Evolutionary conservation across 306 rosid genomes (phyloP).

Genomic region (Quercus agrifolia): DNA sequence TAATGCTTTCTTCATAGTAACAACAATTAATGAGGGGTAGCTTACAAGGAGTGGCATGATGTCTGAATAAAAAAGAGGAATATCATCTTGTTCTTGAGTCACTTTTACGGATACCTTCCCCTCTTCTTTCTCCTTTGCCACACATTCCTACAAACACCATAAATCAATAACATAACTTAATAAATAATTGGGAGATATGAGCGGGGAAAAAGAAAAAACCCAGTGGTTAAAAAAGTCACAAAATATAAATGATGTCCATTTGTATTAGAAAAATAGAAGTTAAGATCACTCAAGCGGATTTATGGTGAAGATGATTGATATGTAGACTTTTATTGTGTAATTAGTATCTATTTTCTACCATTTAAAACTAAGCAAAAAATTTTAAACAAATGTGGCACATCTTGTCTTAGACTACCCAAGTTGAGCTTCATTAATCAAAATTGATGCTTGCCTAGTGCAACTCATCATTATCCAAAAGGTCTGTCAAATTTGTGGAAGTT

Average conservation of each 20-base stretch:
- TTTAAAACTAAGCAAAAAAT: no score
- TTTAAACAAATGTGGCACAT: no score
- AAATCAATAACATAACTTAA: background rate
- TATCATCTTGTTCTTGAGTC: slow-evolving; percentile 58
- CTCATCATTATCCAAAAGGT: no score
- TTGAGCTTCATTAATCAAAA: no score
- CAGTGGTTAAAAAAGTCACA: background rate
- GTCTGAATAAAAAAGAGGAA: slow-evolving; percentile 86
- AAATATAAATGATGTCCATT: background rate
- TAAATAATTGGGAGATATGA: background rate
- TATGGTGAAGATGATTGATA: no score
- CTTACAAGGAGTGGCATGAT: slow-evolving; percentile 92
- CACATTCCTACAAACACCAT: slow-evolving; percentile 50
- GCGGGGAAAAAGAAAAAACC: background rate
- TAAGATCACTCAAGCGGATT: background rate
- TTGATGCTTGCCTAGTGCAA: no score
- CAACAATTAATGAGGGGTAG: background rate
- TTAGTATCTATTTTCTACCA: no score
- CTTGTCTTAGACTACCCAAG: no score
- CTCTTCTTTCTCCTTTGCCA: slow-evolving; percentile 78
- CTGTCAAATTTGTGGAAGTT: no score
- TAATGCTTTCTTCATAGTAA: background rate
- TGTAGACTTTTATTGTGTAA: no score
- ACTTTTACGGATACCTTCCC: slow-evolving; percentile 19
- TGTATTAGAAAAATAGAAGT: background rate